Base-by-base conservation (phyloP, 73 alveolate genomes). In the Uronychia setigera region DNA sequence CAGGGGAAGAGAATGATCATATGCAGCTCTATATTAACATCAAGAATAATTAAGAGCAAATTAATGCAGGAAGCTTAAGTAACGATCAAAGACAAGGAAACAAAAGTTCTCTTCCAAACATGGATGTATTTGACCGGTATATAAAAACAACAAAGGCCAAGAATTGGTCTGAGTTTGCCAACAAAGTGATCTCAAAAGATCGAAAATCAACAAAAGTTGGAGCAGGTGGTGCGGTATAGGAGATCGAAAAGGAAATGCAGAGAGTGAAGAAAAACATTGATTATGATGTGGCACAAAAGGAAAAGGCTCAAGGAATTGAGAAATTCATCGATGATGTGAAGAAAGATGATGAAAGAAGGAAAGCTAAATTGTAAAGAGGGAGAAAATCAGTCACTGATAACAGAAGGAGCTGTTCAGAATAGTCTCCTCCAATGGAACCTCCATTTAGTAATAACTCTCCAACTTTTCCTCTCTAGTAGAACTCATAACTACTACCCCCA, bases 401-500 rank as follows among this genome's bases (percentile, higher is more conserved):
- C 67, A 46, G n/a, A 46, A 46, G 5, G 67, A 46, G 19, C 67
- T 11, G 5, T 46, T 46, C 19, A 11, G 67, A 46, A 46, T 46
- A 46, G 67, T 46, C 67, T 46, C 67, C 67, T 46, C 19, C 67
- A n/a, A n/a, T n/a, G n/a, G n/a, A n/a, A n/a, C n/a, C n/a, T n/a
- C n/a, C n/a, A n/a, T n/a, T n/a, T n/a, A n/a, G n/a, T n/a, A n/a
- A n/a, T n/a, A n/a, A n/a, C n/a, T n/a, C n/a, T n/a, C n/a, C n/a
- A n/a, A n/a, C n/a, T n/a, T n/a, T n/a, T n/a, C n/a, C n/a, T n/a
- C n/a, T n/a, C n/a, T n/a, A n/a, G n/a, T n/a, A n/a, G n/a, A n/a
- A n/a, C n/a, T n/a, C n/a, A n/a, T n/a, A n/a, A n/a, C n/a, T n/a
- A n/a, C n/a, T n/a, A n/a, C n/a, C n/a, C n/a, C n/a, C n/a, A n/a